These are phyloP conservation scores for Cercospora berteroae DNA, from an alignment of 2,329 filamentous ascomycete genomes.

Conservation along the genomic window DNA sequence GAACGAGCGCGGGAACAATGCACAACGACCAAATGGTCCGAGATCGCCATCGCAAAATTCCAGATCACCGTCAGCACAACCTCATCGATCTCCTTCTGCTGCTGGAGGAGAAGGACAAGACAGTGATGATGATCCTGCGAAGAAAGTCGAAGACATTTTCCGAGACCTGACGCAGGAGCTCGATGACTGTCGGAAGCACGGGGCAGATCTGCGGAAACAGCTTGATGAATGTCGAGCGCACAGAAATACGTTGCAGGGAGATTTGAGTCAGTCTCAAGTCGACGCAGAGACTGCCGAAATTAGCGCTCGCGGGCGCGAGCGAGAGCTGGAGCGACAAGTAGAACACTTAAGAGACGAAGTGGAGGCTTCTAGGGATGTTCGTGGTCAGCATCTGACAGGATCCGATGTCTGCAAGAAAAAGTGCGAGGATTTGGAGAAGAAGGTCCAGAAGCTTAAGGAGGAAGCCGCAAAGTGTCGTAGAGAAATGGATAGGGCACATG, in stretches of 20 bases:
- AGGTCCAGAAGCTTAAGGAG: not conserved
- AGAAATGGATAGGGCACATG: not conserved
- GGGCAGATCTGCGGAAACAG: not conserved
- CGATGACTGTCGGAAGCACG: not conserved
- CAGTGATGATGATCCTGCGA: too few relatives aligned
- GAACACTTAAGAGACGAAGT: not conserved
- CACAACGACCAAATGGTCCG: too few relatives aligned
- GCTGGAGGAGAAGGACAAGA: too few relatives aligned
- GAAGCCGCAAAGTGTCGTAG: not conserved
- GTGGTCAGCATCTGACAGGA: not conserved
- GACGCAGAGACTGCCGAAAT: too few relatives aligned
- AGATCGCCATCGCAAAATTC: too few relatives aligned
- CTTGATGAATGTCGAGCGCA: not conserved
- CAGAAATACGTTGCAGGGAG: not conserved
- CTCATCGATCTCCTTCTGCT: too few relatives aligned
- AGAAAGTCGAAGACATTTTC: too few relatives aligned
- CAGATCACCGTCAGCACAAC: too few relatives aligned
- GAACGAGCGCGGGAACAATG: too few relatives aligned
- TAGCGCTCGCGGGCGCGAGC: too few relatives aligned
- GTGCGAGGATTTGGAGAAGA: not conserved
- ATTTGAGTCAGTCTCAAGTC: too few relatives aligned
- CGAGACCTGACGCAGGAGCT: not conserved
- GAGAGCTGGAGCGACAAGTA: not conserved
- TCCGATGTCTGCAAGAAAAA: not conserved
- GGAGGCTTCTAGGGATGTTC: not conserved